Base-by-base conservation (phyloP, 352 stramenopile species). In the Pilasporangium apinafurcum region DNA sequence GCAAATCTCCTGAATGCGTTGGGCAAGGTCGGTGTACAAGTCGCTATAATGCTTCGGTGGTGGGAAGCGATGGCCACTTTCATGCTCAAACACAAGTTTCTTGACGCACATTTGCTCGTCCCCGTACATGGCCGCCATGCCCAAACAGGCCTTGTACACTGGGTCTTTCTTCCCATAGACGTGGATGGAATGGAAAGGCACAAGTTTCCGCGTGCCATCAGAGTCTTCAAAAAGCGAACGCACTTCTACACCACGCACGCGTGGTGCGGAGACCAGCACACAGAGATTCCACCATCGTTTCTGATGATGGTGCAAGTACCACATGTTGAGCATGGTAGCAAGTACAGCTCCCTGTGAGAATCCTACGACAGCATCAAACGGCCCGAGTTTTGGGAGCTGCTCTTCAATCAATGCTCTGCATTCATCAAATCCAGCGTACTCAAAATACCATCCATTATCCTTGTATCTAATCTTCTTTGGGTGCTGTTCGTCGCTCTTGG, bases 271-370 rank as follows among this genome's bases (percentile, higher is more conserved):
- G 18, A 85, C 67, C 28, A 57, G 79, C 14, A 85, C 38, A 21
- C 61, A 41, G 14, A 83, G 54, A 26, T 83, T 81, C 72, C 72
- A 85, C 60, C 63, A 75, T 21, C 48, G 43, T 21, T 63, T 65
- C 25, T 56, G 55, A 29, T 59, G 46, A 29, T 65, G 58, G n/a
- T n/a, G n/a, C 25, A 75, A 46, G 37, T 83, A 83, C 32, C 49
- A 62, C 67, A 85, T 85, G 28, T 69, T 66, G 14, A 90, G 35
- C 8, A 74, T 52, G 22, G 72, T 86, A 5, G 86, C 43, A 52
- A 89, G 68, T 17, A 78, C 66, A 3, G 75, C 67, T 29, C 83
- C 83, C 41, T 94, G 83, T 4, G 75, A 91, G 38, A 94, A 94
- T 10, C 77, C 78, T 6, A 90, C 32, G 14, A 83, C 71, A 39